phyloP scores from a whole-genome alignment of 164 flowering plant genomes.

The Vitis amurensis region DNA sequence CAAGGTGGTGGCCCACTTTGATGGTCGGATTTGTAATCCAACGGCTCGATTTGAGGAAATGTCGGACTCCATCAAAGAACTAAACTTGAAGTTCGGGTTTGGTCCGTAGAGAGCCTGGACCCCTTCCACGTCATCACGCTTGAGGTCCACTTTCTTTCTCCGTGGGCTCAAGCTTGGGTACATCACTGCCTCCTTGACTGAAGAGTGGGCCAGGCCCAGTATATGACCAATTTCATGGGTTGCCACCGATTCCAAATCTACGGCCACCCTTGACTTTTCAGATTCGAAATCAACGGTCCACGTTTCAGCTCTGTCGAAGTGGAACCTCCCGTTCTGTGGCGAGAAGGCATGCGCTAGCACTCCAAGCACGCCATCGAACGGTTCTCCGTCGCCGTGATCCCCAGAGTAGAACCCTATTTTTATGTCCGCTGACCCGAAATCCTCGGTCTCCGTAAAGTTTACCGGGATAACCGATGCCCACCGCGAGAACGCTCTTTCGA shows the following conservation, averaged over 20 bases:
- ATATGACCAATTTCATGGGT: constrained; percentile 72
- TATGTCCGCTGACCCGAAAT: constrained; percentile 45
- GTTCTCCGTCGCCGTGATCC: constrained; percentile 78
- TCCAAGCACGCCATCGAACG: constrained; percentile 74
- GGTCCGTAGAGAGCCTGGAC: constrained; percentile 60
- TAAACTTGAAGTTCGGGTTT: constrained; percentile 47
- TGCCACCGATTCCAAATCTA: constrained; percentile 62
- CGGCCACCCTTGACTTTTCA: constrained; percentile 32
- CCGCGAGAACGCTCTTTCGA: constrained; percentile 51
- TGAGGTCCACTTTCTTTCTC: constrained; percentile 45
- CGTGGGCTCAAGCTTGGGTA: constrained; percentile 52
- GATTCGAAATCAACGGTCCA: constrained; percentile 50
- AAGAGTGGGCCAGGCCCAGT: constrained; percentile 58
- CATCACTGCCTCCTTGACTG: constrained; percentile 63
- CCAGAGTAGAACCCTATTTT: constrained; percentile 52
- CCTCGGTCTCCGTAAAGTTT: constrained; percentile 37
- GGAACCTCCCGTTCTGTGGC: constrained; percentile 64
- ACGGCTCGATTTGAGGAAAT: constrained; percentile 12
- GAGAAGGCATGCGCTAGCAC: constrained; percentile 73
- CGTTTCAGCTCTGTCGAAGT: constrained; percentile 60
- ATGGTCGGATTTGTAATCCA: background rate
- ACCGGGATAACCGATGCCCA: constrained; percentile 67
- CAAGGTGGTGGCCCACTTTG: constrained; percentile 7
- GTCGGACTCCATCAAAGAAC: constrained; percentile 36
- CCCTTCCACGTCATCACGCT: constrained; percentile 58